phyloP scores from a whole-genome alignment of 23 red algal species.

The Agarophyton chilense region DNA sequence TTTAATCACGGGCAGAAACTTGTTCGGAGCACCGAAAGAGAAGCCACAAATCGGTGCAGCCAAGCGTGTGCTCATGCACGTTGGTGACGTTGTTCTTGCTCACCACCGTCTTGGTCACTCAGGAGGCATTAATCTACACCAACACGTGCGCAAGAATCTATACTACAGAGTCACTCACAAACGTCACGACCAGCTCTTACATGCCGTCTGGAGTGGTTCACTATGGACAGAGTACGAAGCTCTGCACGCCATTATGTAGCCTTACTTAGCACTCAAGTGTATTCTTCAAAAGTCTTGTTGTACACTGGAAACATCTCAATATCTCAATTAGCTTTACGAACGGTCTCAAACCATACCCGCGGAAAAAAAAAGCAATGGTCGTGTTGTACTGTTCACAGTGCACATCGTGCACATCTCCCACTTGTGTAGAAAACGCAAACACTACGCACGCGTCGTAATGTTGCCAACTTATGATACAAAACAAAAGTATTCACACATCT shows the following conservation, averaged over 20 bases:
- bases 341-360: no score
- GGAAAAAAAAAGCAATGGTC: not conserved
- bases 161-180: slow-evolving; percentile 47
- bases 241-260: not conserved
- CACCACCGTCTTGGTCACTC: slow-evolving; percentile 54
- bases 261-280: not conserved
- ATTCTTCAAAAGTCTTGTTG: not conserved
- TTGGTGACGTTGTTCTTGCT: slow-evolving; percentile 43
- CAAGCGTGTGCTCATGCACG: slow-evolving; percentile 36
- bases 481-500: not conserved
- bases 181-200: not conserved
- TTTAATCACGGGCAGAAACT: not conserved
- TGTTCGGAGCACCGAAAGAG: not conserved
- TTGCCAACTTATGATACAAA: no score
- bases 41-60: slow-evolving; percentile 29
- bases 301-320: not conserved
- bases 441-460: no score
- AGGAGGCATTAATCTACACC: slow-evolving; percentile 27
- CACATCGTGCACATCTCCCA: no score
- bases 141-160: slow-evolving; percentile 39
- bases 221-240: slow-evolving; percentile 21
- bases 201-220: slow-evolving; percentile 14
- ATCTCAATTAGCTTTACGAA: no score
- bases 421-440: no score
- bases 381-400: no score